Percentiles rank a stretch among this genome's conserved stretches.
Evolutionary conservation across 257 asterid species (phyloP).

Genomic region (Gardenia jasminoides): DNA sequence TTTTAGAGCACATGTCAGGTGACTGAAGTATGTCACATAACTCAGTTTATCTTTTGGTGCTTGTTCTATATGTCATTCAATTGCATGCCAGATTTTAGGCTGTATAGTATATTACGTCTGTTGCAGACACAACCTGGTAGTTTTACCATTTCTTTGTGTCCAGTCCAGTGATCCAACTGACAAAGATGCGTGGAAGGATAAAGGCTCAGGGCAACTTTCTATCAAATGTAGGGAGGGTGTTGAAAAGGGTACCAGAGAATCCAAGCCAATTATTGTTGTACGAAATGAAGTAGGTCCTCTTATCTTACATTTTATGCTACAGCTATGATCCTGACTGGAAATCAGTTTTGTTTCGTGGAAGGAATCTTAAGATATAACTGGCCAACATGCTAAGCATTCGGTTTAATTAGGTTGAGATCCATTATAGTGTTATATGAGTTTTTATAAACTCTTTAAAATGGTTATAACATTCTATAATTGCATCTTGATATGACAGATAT

Average conservation of each 20-base stretch:
- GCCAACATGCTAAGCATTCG: not conserved
- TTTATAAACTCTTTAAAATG: not conserved
- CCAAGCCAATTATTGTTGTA: constrained; percentile 80
- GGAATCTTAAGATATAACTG: not conserved
- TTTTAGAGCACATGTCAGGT: not conserved
- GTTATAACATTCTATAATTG: not conserved
- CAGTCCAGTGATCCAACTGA: constrained; percentile 86
- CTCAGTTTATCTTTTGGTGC: not conserved
- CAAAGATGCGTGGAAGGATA: constrained; percentile 86
- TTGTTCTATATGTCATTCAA: not conserved
- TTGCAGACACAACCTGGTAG: not conserved
- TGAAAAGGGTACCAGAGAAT: constrained; percentile 79
- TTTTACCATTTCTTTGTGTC: constrained; percentile 22
- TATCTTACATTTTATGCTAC: not conserved
- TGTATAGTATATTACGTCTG: too few species aligned
- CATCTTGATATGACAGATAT: not conserved
- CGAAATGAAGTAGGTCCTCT: constrained; percentile 84
- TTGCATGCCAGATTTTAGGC: not conserved
- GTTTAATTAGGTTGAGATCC: not conserved
- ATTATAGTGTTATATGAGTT: not conserved
- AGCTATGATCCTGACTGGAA: not conserved
- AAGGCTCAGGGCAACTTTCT: constrained; percentile 80
- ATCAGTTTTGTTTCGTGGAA: not conserved
- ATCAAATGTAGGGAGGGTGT: constrained; percentile 89
- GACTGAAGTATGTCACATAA: not conserved